These are phyloP conservation scores for Xerocomus brunneocitrinus DNA, from an alignment of 768 basidiomycete genomes.

Conservation along the genomic window DNA sequence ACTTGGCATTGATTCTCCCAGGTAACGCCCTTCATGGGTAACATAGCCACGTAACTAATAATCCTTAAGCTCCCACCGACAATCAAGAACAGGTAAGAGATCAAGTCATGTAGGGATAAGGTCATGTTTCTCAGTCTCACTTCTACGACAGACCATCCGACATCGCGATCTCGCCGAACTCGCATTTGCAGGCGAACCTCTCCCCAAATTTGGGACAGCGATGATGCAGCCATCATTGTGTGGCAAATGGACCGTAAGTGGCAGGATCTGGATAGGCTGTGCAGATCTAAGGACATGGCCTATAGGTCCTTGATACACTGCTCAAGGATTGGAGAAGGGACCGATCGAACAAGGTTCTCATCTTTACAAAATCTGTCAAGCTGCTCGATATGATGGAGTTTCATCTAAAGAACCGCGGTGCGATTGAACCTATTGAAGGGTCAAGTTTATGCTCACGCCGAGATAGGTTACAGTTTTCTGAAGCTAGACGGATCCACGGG, in stretches of 20 bases:
- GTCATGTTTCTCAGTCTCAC: not conserved
- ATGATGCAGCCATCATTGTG: conserved; percentile 65
- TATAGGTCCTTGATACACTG: conserved; percentile 60
- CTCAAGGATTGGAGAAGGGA: conserved; percentile 66
- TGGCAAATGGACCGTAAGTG: conserved; percentile 80
- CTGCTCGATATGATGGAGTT: conserved; percentile 81
- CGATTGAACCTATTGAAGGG: not conserved
- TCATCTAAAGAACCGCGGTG: conserved; percentile 59
- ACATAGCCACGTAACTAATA: not conserved
- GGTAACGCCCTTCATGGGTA: conserved; percentile 37
- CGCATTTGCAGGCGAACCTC: conserved; percentile 54
- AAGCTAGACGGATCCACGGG: conserved; percentile 78
- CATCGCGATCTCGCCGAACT: conserved; percentile 58
- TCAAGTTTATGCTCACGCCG: not conserved
- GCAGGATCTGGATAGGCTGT: not conserved
- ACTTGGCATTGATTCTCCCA: conserved; percentile 81
- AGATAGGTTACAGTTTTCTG: conserved; percentile 54
- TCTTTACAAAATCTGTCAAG: conserved; percentile 93
- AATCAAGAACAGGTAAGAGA: conserved; percentile 57
- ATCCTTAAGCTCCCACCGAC: conserved; percentile 55
- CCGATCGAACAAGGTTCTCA: conserved; percentile 76
- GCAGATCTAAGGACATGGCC: not conserved
- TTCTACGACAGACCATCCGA: conserved; percentile 36
- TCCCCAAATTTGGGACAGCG: conserved; percentile 58
- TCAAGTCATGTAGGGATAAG: too few species aligned